phyloP scores from a whole-genome alignment of 192 early-diverging fungal genomes.

The Powellomyces hirtus region DNA sequence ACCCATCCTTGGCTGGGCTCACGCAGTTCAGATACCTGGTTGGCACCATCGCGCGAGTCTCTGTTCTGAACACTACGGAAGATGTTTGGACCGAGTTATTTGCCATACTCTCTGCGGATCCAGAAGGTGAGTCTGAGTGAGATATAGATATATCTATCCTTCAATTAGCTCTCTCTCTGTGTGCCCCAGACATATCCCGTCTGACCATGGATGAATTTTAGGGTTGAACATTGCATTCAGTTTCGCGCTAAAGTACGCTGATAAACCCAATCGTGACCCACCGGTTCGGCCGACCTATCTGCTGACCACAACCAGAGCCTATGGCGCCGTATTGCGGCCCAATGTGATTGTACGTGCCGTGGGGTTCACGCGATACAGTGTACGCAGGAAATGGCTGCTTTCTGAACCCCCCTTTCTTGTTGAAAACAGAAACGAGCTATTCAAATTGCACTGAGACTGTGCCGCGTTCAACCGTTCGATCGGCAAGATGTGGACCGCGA shows the following conservation, averaged over 20 bases:
- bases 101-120: not conserved
- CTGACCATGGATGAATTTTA: not conserved
- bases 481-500: not conserved
- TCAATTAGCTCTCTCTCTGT: too few species aligned
- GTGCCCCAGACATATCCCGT: too few species aligned
- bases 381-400: not conserved
- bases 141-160: not conserved
- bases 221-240: not conserved
- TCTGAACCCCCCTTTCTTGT: not conserved
- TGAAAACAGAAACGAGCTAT: not conserved
- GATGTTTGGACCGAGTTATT: not conserved
- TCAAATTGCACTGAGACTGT: not conserved
- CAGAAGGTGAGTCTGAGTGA: not conserved
- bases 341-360: not conserved
- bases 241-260: not conserved
- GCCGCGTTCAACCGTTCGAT: not conserved
- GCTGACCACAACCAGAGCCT: not conserved
- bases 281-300: not conserved
- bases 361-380: not conserved
- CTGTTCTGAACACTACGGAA: not conserved
- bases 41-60: constrained; percentile 1
- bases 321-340: not conserved
- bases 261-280: not conserved
- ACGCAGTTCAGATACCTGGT: constrained; percentile 3
- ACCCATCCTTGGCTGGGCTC: too few species aligned